Base-by-base conservation (phyloP, 192 early-diverging fungal species). In the Pilaira anomala region DNA sequence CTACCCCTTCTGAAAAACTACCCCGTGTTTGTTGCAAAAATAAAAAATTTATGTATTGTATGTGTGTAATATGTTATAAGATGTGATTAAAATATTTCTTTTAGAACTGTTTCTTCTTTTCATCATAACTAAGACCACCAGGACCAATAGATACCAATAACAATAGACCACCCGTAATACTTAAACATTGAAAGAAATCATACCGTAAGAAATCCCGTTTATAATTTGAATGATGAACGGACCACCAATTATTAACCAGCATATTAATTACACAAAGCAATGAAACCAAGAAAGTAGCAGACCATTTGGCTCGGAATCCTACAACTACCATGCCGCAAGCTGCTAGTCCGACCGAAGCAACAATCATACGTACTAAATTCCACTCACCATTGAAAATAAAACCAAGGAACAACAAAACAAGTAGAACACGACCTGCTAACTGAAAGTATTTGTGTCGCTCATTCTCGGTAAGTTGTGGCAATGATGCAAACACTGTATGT, bases 121-220 rank as follows among this genome's bases (percentile, higher is more conserved):
- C 93, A 77, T 96, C 95, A 72, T 96, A 84, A 30, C 91, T 93
- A 66, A 96, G 81, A 50, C 94, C 93, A 56, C 95, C 94, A 25
- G 85, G 87, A 42, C 94, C 95, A 51, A 97, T 83, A 67, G 89
- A 95, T 66, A 92, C 89, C 14, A 98, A 83, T 48, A 98, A 76
- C 24, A 98, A 76, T 65, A 98, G 90, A 48, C 95, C 96, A 30
- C 96, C 96, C 83, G 96, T 87, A 83, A 83, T 94, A 90, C 95
- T 88, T 89, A 97, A 83, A 1, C 91, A 97, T 77, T 98, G 96
- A 87, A 97, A 98, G 74, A 98, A 98, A 80, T 98, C 96, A 74
- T 97, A 98, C 71, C 95, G 91, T 64, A 95, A 87, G 75, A 95
- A 98, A 61, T 98, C 94, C 71, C 88, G 78, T 68, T 91, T 88